Conservation (phyloP, 805 yeast species). For the Metschnikowia anglica region DNA sequence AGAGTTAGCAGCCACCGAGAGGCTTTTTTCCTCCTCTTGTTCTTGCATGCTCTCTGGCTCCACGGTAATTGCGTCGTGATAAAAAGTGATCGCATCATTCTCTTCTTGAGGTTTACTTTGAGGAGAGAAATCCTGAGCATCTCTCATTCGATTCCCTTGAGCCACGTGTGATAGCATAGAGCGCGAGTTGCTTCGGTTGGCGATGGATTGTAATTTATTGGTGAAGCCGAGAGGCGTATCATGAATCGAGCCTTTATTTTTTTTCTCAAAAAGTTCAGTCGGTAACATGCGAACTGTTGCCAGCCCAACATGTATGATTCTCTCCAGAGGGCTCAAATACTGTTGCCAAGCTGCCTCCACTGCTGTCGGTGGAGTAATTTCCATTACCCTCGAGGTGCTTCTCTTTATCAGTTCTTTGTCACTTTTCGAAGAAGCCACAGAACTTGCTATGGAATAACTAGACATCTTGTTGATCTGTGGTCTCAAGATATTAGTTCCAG, state of each 20-base stretch:
- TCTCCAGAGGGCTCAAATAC: constrained; percentile 57
- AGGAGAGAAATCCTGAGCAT: constrained; percentile 9
- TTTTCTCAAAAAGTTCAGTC: constrained; percentile 55
- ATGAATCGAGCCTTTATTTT: constrained; percentile 53
- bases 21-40: constrained; percentile 12
- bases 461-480: constrained; percentile 46
- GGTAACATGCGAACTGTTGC: constrained; percentile 39
- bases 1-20: constrained; percentile 9
- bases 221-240: constrained; percentile 55
- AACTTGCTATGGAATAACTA: constrained; percentile 20
- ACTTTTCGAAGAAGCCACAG: constrained; percentile 17
- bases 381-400: constrained; percentile 31
- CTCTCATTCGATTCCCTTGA: constrained; percentile 27
- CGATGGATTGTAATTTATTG: constrained; percentile 24
- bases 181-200: constrained; percentile 20
- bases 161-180: constrained; percentile 40
- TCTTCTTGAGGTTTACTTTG: constrained; percentile 7
- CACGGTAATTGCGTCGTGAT: constrained; percentile 4
- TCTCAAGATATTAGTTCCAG: constrained; percentile 58
- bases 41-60: constrained; percentile 8
- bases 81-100: constrained; percentile 17
- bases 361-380: constrained; percentile 48
- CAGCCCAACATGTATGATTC: constrained; percentile 37
- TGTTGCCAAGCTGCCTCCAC: constrained; percentile 60
- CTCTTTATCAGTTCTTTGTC: constrained; percentile 15